Evolutionary conservation across 371 early-diverging fungal species (phyloP), one percentile per base, ranked within the genome.

Genomic region (Zychaea mexicana): DNA sequence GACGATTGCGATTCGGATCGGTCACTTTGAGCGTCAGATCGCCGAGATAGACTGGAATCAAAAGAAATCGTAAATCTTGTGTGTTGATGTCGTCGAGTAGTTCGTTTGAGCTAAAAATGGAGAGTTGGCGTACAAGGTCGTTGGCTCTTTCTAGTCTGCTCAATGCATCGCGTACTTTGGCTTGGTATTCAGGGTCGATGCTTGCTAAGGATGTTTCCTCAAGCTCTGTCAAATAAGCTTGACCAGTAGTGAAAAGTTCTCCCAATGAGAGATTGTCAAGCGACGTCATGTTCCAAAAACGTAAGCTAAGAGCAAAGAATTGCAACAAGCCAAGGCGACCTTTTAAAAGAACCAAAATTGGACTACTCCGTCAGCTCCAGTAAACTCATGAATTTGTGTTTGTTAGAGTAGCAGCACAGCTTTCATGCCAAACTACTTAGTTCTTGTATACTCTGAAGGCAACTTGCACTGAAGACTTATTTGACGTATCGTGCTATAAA

Each of bases 71-170:
- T 38, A 97, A 76, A 72, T 96, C 93, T 30, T 82, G 76, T 6
- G 94, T 90, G 64, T 88, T 90, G 55, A 96, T 88, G 68, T 97
- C 97, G 17, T 97, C 95, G 39, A 93, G 52, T 5, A 87, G 78
- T 67, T 97, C 97, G 73, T 97, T 96, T 12, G 78, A 78, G 69
- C 94, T 94, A 68, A 96, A 96, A 32, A 96, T 70, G 21, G 84
- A 76, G 19, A 93, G 85, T 26, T 80, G 71, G 24, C 81, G 74
- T 17, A 92, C 84, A 60, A 89, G 72, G 21, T 61, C 62, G 9
- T 70, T 72, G 28, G 90, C 89, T 24, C 76, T 74, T 12, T 62
- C 65, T 12, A 91, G 77, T 22, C 72, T 68, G 2, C 32, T 56
- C 31, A 88, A 69, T 30, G 81, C 86, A 26, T 72, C 61, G 30